These are phyloP conservation scores for Nemophila menziesii DNA, from an alignment of 257 asterid genomes.

Conservation along the genomic window DNA sequence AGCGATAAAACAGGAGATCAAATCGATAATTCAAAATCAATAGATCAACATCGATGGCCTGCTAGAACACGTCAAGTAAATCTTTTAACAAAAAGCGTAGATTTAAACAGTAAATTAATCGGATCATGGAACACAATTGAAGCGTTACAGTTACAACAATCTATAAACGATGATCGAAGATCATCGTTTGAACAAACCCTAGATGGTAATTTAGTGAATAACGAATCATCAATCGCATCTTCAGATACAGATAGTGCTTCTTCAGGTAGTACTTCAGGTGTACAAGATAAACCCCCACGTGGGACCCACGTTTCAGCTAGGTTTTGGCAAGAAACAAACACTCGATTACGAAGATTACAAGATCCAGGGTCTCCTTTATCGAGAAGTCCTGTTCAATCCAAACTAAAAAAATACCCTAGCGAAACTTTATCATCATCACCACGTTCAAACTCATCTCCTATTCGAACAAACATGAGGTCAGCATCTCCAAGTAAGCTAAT, in stretches of 20 bases:
- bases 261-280: slow-evolving; percentile 63
- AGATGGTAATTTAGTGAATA: slow-evolving; percentile 28
- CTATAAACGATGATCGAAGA: slow-evolving; percentile 48
- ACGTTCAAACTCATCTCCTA: slow-evolving; percentile 45
- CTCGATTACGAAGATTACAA: slow-evolving; percentile 60
- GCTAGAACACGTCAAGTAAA: slow-evolving; percentile 35
- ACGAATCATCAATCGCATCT: slow-evolving; percentile 27
- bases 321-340: slow-evolving; percentile 81
- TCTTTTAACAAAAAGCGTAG: slow-evolving; percentile 40
- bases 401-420: slow-evolving; percentile 35
- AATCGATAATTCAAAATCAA: slow-evolving; percentile 36
- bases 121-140: slow-evolving; percentile 37
- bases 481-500: slow-evolving; percentile 54
- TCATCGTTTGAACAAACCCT: slow-evolving; percentile 21
- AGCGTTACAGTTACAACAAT: slow-evolving; percentile 31
- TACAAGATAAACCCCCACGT: slow-evolving; percentile 45
- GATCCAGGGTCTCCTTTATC: slow-evolving; percentile 60
- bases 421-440: slow-evolving; percentile 38
- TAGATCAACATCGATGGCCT: slow-evolving; percentile 70
- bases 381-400: slow-evolving; percentile 39
- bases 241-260: slow-evolving; percentile 77
- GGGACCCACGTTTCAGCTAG: slow-evolving; percentile 48
- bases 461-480: slow-evolving; percentile 41
- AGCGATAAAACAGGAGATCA: slow-evolving; percentile 46
- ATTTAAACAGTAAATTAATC: slow-evolving; percentile 26